Percentiles rank a stretch among this genome's conserved stretches.
Evolutionary conservation across 1,284 basidiomycete species (phyloP).

Genomic region (Cutaneotrichosporon sp.): DNA sequence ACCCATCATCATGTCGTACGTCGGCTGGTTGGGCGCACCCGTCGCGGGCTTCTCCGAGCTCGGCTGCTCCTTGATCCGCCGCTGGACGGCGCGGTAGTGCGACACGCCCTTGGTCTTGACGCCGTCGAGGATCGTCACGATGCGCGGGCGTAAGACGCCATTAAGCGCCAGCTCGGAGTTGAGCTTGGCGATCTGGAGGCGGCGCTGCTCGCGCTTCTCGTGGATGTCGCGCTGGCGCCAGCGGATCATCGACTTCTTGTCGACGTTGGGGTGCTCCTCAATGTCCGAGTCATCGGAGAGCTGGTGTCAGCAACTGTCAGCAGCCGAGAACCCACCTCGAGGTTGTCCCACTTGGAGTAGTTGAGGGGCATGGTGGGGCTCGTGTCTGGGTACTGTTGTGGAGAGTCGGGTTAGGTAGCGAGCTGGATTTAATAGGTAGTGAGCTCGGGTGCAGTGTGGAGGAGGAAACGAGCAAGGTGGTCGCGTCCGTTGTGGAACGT

Average conservation of each 20-base stretch:
- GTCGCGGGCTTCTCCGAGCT: slow-evolving; percentile 70
- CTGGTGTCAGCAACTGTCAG: slow-evolving; percentile 54
- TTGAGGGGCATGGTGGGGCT: slow-evolving; percentile 62
- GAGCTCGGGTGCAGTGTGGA: not conserved
- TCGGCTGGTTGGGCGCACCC: slow-evolving; percentile 73
- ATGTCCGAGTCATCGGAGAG: slow-evolving; percentile 99
- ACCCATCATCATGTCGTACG: slow-evolving; percentile 90
- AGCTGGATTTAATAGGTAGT: too few species aligned
- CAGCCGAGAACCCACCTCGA: slow-evolving; percentile 66
- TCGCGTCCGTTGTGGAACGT: slow-evolving; percentile 6
- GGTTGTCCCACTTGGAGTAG: slow-evolving; percentile 97
- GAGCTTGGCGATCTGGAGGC: slow-evolving; percentile 71
- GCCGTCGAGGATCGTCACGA: slow-evolving; percentile 59
- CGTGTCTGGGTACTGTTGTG: not conserved
- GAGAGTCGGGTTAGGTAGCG: too few species aligned
- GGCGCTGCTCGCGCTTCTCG: slow-evolving; percentile 88
- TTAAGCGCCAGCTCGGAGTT: slow-evolving; percentile 81
- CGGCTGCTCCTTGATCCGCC: slow-evolving; percentile 69
- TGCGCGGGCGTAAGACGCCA: slow-evolving; percentile 69
- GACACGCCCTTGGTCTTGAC: slow-evolving; percentile 57
- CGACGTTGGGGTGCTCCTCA: slow-evolving; percentile 97
- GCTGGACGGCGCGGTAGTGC: slow-evolving; percentile 66
- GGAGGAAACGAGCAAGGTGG: not conserved
- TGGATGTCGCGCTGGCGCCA: slow-evolving; percentile 99
- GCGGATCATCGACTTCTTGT: slow-evolving; percentile 83